phyloP scores from a whole-genome alignment of 1,284 basidiomycete genomes.

The Fomitopsis palustris region DNA sequence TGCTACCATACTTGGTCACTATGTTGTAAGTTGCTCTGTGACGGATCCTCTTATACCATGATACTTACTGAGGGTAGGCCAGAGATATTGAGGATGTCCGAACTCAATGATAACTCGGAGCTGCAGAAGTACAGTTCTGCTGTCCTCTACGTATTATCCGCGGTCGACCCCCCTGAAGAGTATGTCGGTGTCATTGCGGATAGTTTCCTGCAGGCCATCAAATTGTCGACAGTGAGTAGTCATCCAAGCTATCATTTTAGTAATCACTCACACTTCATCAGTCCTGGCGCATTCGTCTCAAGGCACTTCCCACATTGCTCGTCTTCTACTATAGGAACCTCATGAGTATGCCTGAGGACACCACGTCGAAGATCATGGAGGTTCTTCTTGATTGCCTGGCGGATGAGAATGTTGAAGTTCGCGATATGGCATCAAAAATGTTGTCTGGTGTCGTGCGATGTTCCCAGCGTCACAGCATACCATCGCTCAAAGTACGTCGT shows the following conservation, averaged over 20 bases:
- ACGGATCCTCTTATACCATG: not conserved
- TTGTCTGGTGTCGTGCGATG: slow-evolving; percentile 90
- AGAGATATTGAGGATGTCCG: slow-evolving; percentile 77
- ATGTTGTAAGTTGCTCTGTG: slow-evolving; percentile 57
- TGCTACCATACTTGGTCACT: slow-evolving; percentile 73
- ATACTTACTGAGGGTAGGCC: slow-evolving; percentile 42
- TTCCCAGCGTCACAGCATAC: slow-evolving; percentile 87
- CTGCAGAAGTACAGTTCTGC: slow-evolving; percentile 70
- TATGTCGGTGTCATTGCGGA: slow-evolving; percentile 59
- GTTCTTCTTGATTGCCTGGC: slow-evolving; percentile 79
- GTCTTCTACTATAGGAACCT: slow-evolving; percentile 89
- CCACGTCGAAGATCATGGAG: slow-evolving; percentile 72
- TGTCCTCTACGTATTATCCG: slow-evolving; percentile 73
- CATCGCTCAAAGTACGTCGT: slow-evolving; percentile 71
- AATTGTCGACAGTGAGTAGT: slow-evolving; percentile 57
- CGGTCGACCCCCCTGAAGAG: slow-evolving; percentile 59
- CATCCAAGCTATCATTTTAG: slow-evolving; percentile 7
- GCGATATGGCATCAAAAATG: slow-evolving; percentile 90
- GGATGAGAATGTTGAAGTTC: slow-evolving; percentile 92
- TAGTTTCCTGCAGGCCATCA: slow-evolving; percentile 63
- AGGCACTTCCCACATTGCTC: slow-evolving; percentile 69
- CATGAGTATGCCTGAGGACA: slow-evolving; percentile 64
- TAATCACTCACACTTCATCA: slow-evolving; percentile 22
- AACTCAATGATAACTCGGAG: slow-evolving; percentile 75
- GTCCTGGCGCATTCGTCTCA: slow-evolving; percentile 79